Conservation (phyloP, 495 filamentous ascomycete genomes). For the Penicillium manginii region DNA sequence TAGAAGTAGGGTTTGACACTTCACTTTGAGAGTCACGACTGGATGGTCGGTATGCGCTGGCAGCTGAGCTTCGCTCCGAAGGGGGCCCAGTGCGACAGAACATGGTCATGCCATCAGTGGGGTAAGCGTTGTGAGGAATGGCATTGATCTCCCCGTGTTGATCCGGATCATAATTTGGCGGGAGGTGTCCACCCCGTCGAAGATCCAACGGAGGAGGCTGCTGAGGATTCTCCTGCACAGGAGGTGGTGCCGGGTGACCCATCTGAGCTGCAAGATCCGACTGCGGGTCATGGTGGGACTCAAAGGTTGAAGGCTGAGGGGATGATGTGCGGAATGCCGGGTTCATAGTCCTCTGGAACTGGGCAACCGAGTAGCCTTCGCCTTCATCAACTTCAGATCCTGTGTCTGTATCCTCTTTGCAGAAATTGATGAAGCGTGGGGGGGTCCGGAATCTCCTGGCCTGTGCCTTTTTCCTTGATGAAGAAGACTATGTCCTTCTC, state of each 20-base stretch:
- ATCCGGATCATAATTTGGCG: constrained; percentile 54
- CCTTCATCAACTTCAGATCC: constrained; percentile 83
- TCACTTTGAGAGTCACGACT: constrained; percentile 93
- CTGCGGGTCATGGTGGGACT: constrained; percentile 85
- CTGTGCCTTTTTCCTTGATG: constrained; percentile 88
- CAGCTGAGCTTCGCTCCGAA: constrained; percentile 80
- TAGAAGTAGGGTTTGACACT: constrained; percentile 84
- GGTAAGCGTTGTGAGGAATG: constrained; percentile 91
- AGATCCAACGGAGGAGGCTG: constrained; percentile 54
- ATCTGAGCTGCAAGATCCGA: constrained; percentile 67
- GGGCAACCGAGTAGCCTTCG: constrained; percentile 87
- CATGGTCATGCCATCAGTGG: constrained; percentile 98
- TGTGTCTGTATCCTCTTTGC: constrained; percentile 83
- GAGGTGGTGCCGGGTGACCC: constrained; percentile 52
- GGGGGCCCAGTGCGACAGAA: constrained; percentile 86
- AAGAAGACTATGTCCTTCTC: constrained; percentile 92
- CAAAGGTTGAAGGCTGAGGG: constrained; percentile 81
- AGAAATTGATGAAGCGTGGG: constrained; percentile 98
- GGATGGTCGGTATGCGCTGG: constrained; percentile 74
- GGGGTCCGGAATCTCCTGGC: constrained; percentile 95
- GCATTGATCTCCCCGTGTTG: constrained; percentile 67
- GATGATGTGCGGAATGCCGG: constrained; percentile 93
- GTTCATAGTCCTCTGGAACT: constrained; percentile 94
- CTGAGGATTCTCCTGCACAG: constrained; percentile 27
- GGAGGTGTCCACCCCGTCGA: constrained; percentile 51